Evolutionary conservation across 2,329 filamentous ascomycete species (phyloP).

Genomic region (Aspergillus bombycis): DNA sequence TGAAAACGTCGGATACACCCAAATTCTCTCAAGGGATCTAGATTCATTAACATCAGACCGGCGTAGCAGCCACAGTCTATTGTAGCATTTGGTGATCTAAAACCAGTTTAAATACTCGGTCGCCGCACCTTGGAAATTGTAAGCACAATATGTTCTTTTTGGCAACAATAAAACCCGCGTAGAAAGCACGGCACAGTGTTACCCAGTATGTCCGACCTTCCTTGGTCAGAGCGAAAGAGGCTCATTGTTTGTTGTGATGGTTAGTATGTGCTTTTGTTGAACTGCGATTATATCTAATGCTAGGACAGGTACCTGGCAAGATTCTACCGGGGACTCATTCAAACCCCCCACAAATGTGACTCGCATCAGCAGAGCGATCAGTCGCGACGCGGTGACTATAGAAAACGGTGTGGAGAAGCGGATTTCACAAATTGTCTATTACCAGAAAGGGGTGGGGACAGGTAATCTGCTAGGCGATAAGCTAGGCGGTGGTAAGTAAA

Average conservation of each 20-base stretch:
- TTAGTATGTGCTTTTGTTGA: neutral
- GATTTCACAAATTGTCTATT: constrained; percentile 8
- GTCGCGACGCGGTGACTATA: neutral
- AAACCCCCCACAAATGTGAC: constrained; percentile 7
- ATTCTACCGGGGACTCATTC: constrained; percentile 3
- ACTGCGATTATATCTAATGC: neutral
- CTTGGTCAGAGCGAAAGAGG: constrained; percentile 6
- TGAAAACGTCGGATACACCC: no score
- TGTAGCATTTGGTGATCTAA: no score
- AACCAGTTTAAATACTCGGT: no score
- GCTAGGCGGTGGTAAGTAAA: constrained; percentile 4
- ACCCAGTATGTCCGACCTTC: neutral
- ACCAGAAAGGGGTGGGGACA: constrained; percentile 6
- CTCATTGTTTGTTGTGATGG: constrained; percentile 7
- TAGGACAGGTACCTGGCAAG: constrained; percentile 4
- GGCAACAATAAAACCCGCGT: no score
- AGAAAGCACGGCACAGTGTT: no score
- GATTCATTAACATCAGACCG: no score
- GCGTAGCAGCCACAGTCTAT: no score
- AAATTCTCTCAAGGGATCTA: no score
- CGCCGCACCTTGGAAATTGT: no score
- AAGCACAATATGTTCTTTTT: no score
- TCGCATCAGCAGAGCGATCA: constrained; percentile 8
- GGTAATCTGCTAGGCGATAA: constrained; percentile 5
- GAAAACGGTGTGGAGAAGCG: constrained; percentile 1